A percentile compares a stretch with the other conserved stretches of the same genome.
These are phyloP conservation scores for Zygosaccharomyces sapae DNA, from an alignment of 1,139 yeast genomes.

Conservation along the genomic window DNA sequence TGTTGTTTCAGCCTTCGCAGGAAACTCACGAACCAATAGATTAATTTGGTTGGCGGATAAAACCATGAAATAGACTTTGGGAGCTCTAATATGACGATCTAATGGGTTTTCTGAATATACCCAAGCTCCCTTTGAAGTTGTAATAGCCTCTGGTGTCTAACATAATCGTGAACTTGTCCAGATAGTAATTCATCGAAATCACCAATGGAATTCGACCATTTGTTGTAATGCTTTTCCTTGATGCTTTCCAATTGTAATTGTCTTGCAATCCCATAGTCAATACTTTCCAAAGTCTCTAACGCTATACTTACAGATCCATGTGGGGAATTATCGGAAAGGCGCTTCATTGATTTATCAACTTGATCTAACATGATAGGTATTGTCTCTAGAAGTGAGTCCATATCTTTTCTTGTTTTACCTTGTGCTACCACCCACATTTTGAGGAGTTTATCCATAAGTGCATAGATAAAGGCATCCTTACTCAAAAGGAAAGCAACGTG, in stretches of 20 bases:
- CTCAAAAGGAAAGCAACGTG: slow-evolving; percentile 24
- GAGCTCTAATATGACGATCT: slow-evolving; percentile 38
- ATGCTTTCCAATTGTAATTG: slow-evolving; percentile 49
- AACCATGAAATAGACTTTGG: slow-evolving; percentile 52
- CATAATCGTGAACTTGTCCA: slow-evolving; percentile 65
- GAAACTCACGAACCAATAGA: slow-evolving; percentile 58
- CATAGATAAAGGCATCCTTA: slow-evolving; percentile 24
- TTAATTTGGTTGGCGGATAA: slow-evolving; percentile 69
- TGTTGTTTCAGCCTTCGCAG: slow-evolving; percentile 42
- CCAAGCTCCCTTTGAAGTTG: slow-evolving; percentile 78
- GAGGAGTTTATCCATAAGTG: slow-evolving; percentile 35
- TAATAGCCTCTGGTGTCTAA: slow-evolving; percentile 72
- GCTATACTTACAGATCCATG: slow-evolving; percentile 32
- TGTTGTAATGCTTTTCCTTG: slow-evolving; percentile 35
- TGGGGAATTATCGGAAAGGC: slow-evolving; percentile 16
- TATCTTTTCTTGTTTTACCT: slow-evolving; percentile 47
- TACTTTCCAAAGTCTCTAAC: slow-evolving; percentile 43
- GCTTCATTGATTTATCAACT: slow-evolving; percentile 11
- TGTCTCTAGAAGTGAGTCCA: slow-evolving; percentile 32
- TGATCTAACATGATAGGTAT: slow-evolving; percentile 23
- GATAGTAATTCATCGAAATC: slow-evolving; percentile 52
- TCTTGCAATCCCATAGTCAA: slow-evolving; percentile 52
- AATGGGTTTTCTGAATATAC: slow-evolving; percentile 65
- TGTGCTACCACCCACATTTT: slow-evolving; percentile 66
- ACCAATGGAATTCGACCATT: slow-evolving; percentile 40